Percentiles rank a stretch among this genome's conserved stretches.
These are phyloP conservation scores for Mycena alexandri DNA, from an alignment of 768 basidiomycete genomes.

Conservation along the genomic window DNA sequence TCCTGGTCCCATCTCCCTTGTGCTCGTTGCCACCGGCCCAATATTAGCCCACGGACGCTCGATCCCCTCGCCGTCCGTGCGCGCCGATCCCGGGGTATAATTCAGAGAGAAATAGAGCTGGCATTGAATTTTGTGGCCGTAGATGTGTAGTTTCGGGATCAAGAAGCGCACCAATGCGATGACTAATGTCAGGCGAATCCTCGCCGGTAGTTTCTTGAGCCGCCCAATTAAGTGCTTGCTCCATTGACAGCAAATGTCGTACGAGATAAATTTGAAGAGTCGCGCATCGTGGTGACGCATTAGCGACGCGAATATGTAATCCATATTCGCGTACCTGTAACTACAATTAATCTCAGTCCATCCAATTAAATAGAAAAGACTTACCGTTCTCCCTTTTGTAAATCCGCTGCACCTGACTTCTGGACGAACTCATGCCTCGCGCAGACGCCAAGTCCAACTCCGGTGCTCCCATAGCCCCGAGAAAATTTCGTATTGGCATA, in stretches of 20 bases:
- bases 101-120: constrained; percentile 45
- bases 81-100: constrained; percentile 40
- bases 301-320: constrained; percentile 19
- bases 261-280: constrained; percentile 16
- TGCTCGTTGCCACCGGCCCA: too few relatives aligned
- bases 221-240: neutral
- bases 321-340: constrained; percentile 28
- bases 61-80: constrained; percentile 50
- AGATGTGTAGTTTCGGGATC: constrained; percentile 43
- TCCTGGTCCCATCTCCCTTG: too few relatives aligned
- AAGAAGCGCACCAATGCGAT: constrained; percentile 30
- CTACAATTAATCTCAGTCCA: neutral
- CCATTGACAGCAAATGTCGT: constrained; percentile 47
- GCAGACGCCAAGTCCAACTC: constrained; percentile 25
- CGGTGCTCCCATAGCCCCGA: constrained; percentile 39
- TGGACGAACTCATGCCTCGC: constrained; percentile 27
- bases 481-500: constrained; percentile 1
- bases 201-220: neutral
- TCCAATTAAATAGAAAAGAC: neutral
- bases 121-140: constrained; percentile 34
- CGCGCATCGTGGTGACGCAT: neutral
- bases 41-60: constrained; percentile 40
- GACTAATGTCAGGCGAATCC: constrained; percentile 25
- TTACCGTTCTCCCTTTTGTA: constrained; percentile 26
- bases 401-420: neutral